Evolutionary conservation across 2,329 filamentous ascomycete species (phyloP), one percentile per base, ranked within the genome.

Genomic region (Fusarium humuli): DNA sequence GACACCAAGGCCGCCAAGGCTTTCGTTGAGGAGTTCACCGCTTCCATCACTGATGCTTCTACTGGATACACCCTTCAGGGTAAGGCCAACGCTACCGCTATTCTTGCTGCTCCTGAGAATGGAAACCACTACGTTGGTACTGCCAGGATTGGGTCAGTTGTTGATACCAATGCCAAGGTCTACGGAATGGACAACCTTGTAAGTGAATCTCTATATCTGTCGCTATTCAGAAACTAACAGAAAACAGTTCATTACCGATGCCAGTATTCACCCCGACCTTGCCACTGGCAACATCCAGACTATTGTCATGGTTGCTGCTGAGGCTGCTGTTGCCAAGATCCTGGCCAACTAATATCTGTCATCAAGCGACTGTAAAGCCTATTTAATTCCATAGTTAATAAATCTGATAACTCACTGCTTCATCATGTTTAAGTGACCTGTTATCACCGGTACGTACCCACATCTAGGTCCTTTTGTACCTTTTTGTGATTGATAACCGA

Each of bases 231-330:
- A 8, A 5, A 22, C 44, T 61, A 23, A 54, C 40, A 32, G 10
- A 13, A 7, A 2, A 6, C 7, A 73, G 72, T 91, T 89, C 74
- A 84, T 91, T 18, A 86, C 91, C 5, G 90, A 92, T 74, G 89
- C 87, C 2, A 86, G 85, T 65, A 89, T 92, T 74, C 90, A 91
- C 80, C 90, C 91, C 0, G 90, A 90, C 63, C 86, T 91, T 61
- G 84, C 88, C 13, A 88, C 88, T 3, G 88, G 89, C 22, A 93
- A 93, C 77, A 90, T 90, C 3, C 86, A 87, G 57, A 84, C 88
- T 4, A 85, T 87, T 42, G 87, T 91, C 68, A 88, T 91, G 75
- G 83, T 89, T 45, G 88, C 85, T 27, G 86, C 88, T 5, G 90
- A 92, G 80, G 83, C 84, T 30, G 88, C 88, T 20, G 84, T 85